Conservation (phyloP, 75 land plant species). For the Pinus albicaulis region DNA sequence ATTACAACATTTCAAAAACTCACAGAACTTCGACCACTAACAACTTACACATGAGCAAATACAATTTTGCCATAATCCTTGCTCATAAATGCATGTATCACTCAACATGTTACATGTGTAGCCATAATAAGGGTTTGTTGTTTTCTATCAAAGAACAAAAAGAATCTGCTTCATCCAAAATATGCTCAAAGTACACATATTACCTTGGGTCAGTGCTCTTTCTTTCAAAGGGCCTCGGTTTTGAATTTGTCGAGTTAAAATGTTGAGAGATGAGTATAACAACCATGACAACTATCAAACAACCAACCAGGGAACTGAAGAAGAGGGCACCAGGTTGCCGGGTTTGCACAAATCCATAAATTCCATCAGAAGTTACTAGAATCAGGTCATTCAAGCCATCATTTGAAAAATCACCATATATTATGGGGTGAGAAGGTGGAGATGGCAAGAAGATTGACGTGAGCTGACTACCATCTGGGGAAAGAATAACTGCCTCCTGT, state of each 20-base stretch:
- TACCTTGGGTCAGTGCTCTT: too few species aligned
- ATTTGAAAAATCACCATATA: conserved; percentile 75
- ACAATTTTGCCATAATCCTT: too few species aligned
- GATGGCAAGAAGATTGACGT: conserved; percentile 58
- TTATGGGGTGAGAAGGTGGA: conserved; percentile 66
- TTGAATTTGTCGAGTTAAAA: conserved; percentile 65
- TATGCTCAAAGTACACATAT: too few species aligned
- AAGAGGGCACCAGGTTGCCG: conserved; percentile 97
- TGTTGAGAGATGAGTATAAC: conserved; percentile 86
- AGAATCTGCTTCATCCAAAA: too few species aligned
- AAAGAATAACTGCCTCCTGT: conserved; percentile 78
- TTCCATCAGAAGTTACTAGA: conserved; percentile 69
- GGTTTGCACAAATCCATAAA: conserved; percentile 95
- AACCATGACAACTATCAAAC: conserved; percentile 84
- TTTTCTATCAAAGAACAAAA: too few species aligned
- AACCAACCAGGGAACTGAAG: conserved; percentile 93
- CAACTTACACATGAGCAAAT: too few species aligned
- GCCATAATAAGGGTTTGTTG: too few species aligned
- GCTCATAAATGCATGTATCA: too few species aligned
- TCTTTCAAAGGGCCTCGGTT: conserved; percentile 31
- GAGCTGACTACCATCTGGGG: conserved; percentile 68
- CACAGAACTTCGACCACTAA: too few species aligned
- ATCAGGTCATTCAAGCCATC: conserved; percentile 94
- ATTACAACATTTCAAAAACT: too few species aligned
- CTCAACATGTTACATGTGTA: too few species aligned